Percentiles rank a stretch among this genome's conserved stretches.
Conservation (phyloP, 192 early-diverging fungal genomes). For the Chytriomyces hyalinus region DNA sequence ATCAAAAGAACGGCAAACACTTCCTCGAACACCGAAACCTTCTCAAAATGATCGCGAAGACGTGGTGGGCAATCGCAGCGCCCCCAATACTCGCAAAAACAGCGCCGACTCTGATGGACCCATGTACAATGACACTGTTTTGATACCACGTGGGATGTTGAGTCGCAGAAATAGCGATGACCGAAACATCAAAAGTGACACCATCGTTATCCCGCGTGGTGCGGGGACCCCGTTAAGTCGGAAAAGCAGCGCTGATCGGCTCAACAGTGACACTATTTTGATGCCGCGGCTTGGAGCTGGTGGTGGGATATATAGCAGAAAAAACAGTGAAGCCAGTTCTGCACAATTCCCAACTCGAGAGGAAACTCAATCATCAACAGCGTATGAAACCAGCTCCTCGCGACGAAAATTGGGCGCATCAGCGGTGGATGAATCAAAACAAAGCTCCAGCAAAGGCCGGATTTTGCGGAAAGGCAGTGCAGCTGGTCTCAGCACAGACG, state of each 20-base stretch:
- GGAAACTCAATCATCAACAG: conserved; percentile 2
- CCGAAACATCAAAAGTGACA: neutral
- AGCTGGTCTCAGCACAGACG: neutral
- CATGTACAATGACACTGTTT: neutral
- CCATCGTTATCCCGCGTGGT: neutral
- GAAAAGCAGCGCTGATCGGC: neutral
- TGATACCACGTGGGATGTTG: neutral
- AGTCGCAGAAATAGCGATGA: conserved; percentile 1
- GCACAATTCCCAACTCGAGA: neutral
- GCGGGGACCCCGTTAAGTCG: neutral
- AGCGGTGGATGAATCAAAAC: neutral
- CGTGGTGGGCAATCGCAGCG: neutral
- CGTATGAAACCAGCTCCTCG: conserved; percentile 6
- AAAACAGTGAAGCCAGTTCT: neutral
- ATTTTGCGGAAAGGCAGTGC: neutral
- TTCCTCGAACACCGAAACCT: too few species aligned
- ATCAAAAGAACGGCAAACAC: too few species aligned
- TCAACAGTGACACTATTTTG: neutral
- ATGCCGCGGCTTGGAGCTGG: neutral
- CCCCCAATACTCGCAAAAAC: neutral
- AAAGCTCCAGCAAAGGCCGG: neutral
- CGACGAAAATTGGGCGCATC: neutral
- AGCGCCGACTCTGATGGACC: neutral
- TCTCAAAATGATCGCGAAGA: neutral
- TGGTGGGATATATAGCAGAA: neutral